Percentiles rank a stretch among this genome's conserved stretches.
Conservation (phyloP, 2,329 filamentous ascomycete species). For the Diaporthe citri region DNA sequence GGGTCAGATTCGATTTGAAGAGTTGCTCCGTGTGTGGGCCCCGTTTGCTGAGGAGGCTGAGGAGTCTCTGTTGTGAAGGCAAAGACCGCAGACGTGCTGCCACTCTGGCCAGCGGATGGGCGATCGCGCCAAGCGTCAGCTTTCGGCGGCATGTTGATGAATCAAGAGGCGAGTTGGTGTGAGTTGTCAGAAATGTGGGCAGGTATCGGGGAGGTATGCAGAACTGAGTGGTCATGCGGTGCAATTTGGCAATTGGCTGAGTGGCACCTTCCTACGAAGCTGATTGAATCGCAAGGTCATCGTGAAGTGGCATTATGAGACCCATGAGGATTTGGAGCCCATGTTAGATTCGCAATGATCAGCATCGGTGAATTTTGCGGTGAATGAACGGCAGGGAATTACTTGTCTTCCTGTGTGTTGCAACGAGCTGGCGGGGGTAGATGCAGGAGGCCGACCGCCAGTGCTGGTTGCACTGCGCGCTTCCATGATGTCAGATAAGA, state of each 20-base stretch:
- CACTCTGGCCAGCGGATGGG: not conserved
- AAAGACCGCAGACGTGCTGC: conserved; percentile 1
- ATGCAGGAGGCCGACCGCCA: conserved; percentile 15
- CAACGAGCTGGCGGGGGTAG: not conserved
- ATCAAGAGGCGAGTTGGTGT: not conserved
- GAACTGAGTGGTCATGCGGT: not conserved
- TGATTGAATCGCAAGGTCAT: not conserved
- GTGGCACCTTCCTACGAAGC: not conserved
- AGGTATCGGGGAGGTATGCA: not conserved
- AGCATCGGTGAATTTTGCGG: not conserved
- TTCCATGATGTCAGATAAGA: not conserved
- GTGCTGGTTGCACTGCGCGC: no score
- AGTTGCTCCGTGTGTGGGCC: not conserved
- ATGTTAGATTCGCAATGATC: not conserved
- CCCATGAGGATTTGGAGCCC: not conserved
- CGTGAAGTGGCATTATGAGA: not conserved
- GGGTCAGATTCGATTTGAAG: no score
- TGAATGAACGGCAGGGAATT: not conserved
- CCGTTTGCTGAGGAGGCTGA: not conserved
- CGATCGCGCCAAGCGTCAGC: not conserved
- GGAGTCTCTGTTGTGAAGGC: not conserved
- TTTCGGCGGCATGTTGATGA: not conserved
- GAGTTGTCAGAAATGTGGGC: not conserved
- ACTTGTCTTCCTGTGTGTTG: not conserved
- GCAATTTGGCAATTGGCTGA: not conserved